These are phyloP conservation scores for Persicaria maculosa DNA, from an alignment of 148 eudicot genomes.

Conservation along the genomic window DNA sequence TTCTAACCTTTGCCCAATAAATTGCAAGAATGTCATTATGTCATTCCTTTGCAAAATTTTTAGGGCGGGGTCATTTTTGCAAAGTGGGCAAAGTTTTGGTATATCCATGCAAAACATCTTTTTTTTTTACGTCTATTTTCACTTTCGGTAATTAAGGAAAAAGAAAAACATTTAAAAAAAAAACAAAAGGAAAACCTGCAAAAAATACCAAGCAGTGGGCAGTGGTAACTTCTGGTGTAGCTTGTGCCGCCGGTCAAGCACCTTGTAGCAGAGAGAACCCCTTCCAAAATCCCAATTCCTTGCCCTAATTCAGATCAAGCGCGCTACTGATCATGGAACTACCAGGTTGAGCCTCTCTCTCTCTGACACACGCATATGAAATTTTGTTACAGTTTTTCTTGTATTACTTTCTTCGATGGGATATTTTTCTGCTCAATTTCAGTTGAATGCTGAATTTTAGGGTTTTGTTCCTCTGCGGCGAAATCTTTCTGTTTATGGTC, in stretches of 20 bases:
- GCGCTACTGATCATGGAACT: background rate
- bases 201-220: no score
- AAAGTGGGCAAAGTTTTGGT: no score
- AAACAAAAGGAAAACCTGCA: no score
- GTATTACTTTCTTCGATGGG: background rate
- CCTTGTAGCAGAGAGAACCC: background rate
- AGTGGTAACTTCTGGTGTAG: no score
- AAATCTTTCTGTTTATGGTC: background rate
- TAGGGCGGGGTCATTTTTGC: no score
- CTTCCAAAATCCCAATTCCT: background rate
- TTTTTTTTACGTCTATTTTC: no score
- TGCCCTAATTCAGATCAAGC: background rate
- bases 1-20: no score
- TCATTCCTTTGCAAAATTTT: no score
- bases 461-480: background rate
- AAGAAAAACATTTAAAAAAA: no score
- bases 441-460: background rate
- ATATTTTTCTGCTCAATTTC: background rate
- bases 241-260: background rate
- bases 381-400: background rate
- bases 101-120: no score
- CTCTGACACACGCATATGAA: background rate
- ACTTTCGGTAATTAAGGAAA: no score
- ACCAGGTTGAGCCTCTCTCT: background rate
- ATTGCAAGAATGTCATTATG: no score